Conservation (phyloP, 1,284 basidiomycete genomes). For the Leccinum variabile region DNA sequence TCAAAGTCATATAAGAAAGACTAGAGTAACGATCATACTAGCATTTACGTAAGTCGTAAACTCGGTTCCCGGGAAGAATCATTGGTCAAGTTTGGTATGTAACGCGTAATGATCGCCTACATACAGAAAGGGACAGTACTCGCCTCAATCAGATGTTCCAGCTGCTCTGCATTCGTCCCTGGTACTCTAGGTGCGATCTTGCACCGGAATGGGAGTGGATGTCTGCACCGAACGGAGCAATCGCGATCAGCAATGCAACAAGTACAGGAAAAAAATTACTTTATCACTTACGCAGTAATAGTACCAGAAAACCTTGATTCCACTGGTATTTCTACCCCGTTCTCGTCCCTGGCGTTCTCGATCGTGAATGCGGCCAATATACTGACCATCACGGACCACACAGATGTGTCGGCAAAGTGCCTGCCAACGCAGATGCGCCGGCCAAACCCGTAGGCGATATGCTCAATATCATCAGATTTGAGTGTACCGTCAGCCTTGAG, state of each 20-base stretch:
- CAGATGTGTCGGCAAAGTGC: constrained; percentile 19
- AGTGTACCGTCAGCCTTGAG: constrained; percentile 20
- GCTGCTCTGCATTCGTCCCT: constrained; percentile 7
- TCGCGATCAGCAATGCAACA: not conserved
- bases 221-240: constrained; percentile 10
- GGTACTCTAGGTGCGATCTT: constrained; percentile 18
- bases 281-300: constrained; percentile 18
- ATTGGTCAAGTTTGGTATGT: not conserved
- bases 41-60: not conserved
- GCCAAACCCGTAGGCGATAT: constrained; percentile 24
- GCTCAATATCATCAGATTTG: constrained; percentile 6
- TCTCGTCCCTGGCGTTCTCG: constrained; percentile 16
- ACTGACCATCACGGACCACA: constrained; percentile 22
- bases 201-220: constrained; percentile 24
- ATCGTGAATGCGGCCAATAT: constrained; percentile 23
- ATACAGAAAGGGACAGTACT: constrained; percentile 6
- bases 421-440: constrained; percentile 25
- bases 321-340: constrained; percentile 28
- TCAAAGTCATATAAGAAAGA: not conserved
- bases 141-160: constrained; percentile 23
- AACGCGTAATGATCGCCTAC: not conserved
- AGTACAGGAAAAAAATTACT: not conserved
- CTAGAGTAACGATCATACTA: not conserved
- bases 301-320: constrained; percentile 15
- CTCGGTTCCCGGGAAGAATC: not conserved